Base-by-base conservation (phyloP, 2,329 filamentous ascomycete genomes). In the Teratosphaeria zuluensis region DNA sequence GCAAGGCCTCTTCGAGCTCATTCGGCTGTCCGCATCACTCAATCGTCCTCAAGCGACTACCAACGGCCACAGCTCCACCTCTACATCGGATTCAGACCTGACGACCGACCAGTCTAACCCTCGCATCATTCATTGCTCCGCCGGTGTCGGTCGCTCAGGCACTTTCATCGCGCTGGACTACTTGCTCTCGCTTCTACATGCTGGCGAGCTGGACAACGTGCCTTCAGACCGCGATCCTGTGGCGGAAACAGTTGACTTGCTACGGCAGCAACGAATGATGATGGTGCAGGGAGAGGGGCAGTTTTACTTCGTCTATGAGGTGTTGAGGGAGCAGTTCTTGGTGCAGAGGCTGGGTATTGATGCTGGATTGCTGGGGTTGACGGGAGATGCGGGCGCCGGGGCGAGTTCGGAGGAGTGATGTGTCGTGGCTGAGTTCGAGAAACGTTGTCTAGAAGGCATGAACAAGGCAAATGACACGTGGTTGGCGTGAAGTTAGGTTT, bases 81-180 rank as follows among this genome's bases (percentile, higher is more conserved):
- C 9, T 2, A 2, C 16, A 33, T 14, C 38, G 12, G 2, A 30
- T 35, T 24, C 33, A 24, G 46, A 42, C 35, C 62, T 32, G 59
- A 63, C 56, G 59, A 59, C 64, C 8, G 64, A 67, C 33, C 65
- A 70, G 54, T 61, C 63, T 53, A 91, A 88, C 67, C 89, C 92
- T 4, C 86, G 92, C 58, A 86, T 97, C 61, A 74, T 81, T 1
- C 79, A 81, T 59, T 81, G 79, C 77, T 95, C 90, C 69, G 94
- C 94, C 7, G 94, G 94, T 46, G 92, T 99, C 14, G 94, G 94
- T 12, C 85, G 94, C 58, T 95, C 89, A 7, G 94, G 94, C 35
- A 97, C 94, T 0, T 99, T 97, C 70, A 96, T 99, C 68, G 88
- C 90, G 1, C 81, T 99, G n/a, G 94, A 97, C 74, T 90, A 95